Evolutionary conservation across 805 yeast species (phyloP), one percentile per base, ranked within the genome.

Genomic region (Priceomyces melissophilus): DNA sequence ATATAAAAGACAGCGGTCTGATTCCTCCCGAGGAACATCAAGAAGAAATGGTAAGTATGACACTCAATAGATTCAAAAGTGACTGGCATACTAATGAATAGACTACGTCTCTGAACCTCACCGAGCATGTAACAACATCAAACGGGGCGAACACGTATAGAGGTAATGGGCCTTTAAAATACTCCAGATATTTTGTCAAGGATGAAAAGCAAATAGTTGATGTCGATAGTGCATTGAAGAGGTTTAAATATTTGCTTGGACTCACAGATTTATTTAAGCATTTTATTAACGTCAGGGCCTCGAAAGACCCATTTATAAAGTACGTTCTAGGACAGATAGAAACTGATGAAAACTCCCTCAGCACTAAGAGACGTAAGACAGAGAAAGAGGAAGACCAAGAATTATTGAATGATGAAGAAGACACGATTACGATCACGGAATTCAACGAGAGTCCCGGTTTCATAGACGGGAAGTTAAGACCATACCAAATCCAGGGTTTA

Each of bases 321-420:
- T 59, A 71, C 45, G 83, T 82, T 10, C 60, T 82, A 38, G 69
- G 76, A 26, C 52, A 65, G 37, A 55, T 76, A 31, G 61, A 49
- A 30, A 37, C 36, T 42, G 70, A 49, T 14, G 16, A 16, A 1
- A 31, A 25, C 12, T 20, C 37, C 1, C 35, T 46, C 3, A 41
- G 67, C 37, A 70, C 67, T 41, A 72, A 84, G 52, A 70, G 85
- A 54, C 71, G 89, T 45, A 82, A 82, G 53, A 82, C 87, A 3
- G 90, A 84, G 51, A 77, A 79, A 55, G 90, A 84, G 57, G 93
- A 84, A 56, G 90, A 85, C 57, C 87, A 79, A 1, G 88, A 83
- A 53, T 66, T 86, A 43, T 67, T 89, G 63, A 71, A 79, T 47
- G 82, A 83, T 35, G 80, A 76, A 41, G 63, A 40, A 42, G 61